Base-by-base conservation (phyloP, 148 eudicot genomes). In the Talinum fruticosum region DNA sequence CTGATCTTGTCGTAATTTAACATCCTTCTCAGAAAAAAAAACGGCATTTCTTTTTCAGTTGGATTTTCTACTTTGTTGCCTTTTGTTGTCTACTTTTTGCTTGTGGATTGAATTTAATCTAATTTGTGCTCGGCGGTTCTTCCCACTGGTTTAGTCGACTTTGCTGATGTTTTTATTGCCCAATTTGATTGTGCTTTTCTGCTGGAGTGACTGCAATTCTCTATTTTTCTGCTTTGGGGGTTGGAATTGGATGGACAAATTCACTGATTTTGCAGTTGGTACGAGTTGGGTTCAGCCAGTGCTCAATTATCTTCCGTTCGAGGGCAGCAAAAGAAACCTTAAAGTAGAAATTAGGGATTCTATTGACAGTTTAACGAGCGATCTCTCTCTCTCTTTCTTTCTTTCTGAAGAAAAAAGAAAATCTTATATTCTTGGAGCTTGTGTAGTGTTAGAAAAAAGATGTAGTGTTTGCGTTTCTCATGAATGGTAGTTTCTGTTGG, bases 1-100 rank as follows among this genome's bases (percentile, higher is more conserved):
- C 70, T 78, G 75, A 78, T 82, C 71, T 82, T 34, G 28, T 15
- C 28, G 34, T 66, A 45, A 72, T 71, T 19, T 75, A 15, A 75
- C 54, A 21, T 64, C 65, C 72, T 45, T 19, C 29, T 36, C 6
- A 10, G 10, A 26, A 47, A 71, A 71, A 71, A 26, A 47, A 71
- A 71, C 45, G 36, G 14, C 35, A 10, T 26, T 10, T 4, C 7
- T 23, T 71, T 71, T 69, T 69, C 54, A 57, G 26, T 21, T 72
- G 26, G 64, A 32, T 47, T 6, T 72, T 54, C 32, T 41, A 0
- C n/a, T n/a, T n/a, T n/a, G 26, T 54, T 6, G 28, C 44, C 18
- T 59, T 59, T 59, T 57, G 64, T 15, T n/a, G 26, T 57, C 64
- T 57, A 57, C 10, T 57, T 57, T n/a, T 6, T 23, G 29, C n/a